A percentile compares a stretch with the other conserved stretches of the same genome.
These are phyloP conservation scores for Oryza punctata DNA, from an alignment of 176 grass and related monocot genomes.

Conservation along the genomic window DNA sequence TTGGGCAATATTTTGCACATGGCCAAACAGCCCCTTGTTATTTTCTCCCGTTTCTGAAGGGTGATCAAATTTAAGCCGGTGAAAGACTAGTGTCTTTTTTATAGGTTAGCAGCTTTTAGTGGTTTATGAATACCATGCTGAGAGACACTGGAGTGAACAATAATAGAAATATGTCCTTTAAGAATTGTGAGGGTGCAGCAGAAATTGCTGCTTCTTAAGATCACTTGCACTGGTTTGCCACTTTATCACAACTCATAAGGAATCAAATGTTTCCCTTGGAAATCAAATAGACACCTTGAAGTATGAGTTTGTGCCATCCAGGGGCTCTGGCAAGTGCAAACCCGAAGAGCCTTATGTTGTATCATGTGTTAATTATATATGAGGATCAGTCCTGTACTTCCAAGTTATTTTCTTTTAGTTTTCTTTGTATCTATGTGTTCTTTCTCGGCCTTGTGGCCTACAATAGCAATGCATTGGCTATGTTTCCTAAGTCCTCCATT, in stretches of 20 bases:
- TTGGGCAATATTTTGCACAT: too few relatives aligned
- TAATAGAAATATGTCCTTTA: too few relatives aligned
- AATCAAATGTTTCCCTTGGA: not conserved
- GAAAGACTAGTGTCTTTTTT: not conserved
- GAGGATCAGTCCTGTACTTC: not conserved
- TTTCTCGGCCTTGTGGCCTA: not conserved
- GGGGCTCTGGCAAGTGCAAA: not conserved
- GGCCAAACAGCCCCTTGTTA: not conserved
- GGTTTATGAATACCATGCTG: not conserved
- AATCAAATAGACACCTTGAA: not conserved
- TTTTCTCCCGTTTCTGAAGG: not conserved
- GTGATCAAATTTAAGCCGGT: not conserved
- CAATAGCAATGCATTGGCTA: constrained; percentile 4
- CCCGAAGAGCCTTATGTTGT: too few relatives aligned
- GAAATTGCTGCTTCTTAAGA: constrained; percentile 1
- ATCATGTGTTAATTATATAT: not conserved
- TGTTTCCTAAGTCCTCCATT: too few relatives aligned
- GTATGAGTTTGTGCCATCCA: not conserved
- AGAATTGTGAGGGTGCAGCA: not conserved
- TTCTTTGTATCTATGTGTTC: not conserved
- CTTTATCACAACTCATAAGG: not conserved
- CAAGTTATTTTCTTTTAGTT: not conserved
- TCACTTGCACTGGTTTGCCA: not conserved
- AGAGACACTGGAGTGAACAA: not conserved
- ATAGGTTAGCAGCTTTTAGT: not conserved